Conservation (phyloP, 345 rosid species). For the Gossypium rotundifolium region DNA sequence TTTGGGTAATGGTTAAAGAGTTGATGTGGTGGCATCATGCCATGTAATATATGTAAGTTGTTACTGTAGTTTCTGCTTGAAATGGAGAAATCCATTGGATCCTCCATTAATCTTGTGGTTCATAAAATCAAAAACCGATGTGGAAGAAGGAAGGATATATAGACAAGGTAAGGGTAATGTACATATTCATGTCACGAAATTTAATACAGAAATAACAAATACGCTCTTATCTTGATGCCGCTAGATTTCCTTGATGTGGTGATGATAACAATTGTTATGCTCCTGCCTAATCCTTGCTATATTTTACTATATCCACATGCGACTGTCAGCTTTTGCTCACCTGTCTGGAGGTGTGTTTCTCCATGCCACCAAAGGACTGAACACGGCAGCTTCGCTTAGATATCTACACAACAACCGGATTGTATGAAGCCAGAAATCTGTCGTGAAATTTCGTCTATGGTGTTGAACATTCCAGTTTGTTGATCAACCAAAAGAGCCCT, state of each 20-base stretch:
- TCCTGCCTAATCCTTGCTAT: too few relatives aligned
- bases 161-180: neutral
- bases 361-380: too few relatives aligned
- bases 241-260: neutral
- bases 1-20: too few relatives aligned
- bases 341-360: too few relatives aligned
- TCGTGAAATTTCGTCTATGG: neutral
- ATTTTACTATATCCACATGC: neutral
- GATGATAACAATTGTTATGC: neutral
- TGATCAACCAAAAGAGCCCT: conserved; percentile 22
- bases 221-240: neutral
- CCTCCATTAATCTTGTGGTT: neutral
- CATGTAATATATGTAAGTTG: too few relatives aligned
- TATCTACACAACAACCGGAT: conserved; percentile 33
- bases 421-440: conserved; percentile 25
- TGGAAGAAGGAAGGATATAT: neutral
- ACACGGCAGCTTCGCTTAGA: neutral
- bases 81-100: too few relatives aligned
- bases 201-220: too few relatives aligned
- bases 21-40: neutral
- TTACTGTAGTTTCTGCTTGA: too few relatives aligned
- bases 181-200: neutral
- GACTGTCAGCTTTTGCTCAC: neutral
- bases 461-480: conserved; percentile 7
- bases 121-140: neutral